Evolutionary conservation across 768 basidiomycete species (phyloP).

Genomic region (Leccinellum albellum): DNA sequence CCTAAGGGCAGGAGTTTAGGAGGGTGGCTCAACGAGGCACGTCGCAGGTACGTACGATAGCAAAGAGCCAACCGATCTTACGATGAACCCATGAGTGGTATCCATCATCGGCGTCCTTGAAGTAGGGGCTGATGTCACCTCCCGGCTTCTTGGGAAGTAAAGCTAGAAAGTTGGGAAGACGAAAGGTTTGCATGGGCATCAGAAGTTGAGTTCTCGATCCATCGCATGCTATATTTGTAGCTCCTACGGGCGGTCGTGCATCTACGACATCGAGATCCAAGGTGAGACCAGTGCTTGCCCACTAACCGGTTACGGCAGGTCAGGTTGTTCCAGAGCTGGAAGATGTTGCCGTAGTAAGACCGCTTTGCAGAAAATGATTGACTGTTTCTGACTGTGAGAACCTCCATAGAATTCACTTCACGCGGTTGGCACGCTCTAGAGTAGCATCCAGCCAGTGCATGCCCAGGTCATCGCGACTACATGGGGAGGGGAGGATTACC

Average conservation of each 20-base stretch:
- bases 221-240: slow-evolving; percentile 15
- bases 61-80: slow-evolving; percentile 21
- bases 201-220: neutral
- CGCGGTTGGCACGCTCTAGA: neutral
- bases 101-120: slow-evolving; percentile 19
- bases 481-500: neutral
- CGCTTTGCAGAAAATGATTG: neutral
- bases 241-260: neutral
- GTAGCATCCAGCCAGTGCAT: neutral
- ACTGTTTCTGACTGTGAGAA: too few relatives aligned
- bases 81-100: slow-evolving; percentile 23
- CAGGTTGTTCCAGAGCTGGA: slow-evolving; percentile 1
- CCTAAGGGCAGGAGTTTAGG: slow-evolving; percentile 10
- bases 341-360: neutral
- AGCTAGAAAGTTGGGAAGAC: slow-evolving; percentile 22
- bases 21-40: neutral
- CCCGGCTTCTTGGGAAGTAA: slow-evolving; percentile 28
- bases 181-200: slow-evolving; percentile 22
- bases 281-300: slow-evolving; percentile 15
- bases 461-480: neutral
- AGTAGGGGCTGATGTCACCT: slow-evolving; percentile 24
- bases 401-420: neutral
- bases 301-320: slow-evolving; percentile 4
- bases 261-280: slow-evolving; percentile 4
- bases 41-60: slow-evolving; percentile 15